These are phyloP conservation scores for Plasmodiophora brassicae DNA, from an alignment of 208 protist species.

Conservation along the genomic window DNA sequence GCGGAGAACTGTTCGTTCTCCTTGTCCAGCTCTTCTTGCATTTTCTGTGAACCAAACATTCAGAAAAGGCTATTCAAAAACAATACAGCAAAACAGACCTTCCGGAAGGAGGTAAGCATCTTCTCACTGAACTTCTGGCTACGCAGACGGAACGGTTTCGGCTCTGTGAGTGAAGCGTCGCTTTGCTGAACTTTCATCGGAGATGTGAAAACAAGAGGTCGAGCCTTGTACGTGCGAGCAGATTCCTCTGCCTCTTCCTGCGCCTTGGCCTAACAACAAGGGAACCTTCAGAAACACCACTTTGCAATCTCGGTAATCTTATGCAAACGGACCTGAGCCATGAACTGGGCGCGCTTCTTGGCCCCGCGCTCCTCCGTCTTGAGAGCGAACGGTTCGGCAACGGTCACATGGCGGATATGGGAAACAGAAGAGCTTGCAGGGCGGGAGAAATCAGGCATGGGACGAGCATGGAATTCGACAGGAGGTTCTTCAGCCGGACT, in stretches of 20 bases:
- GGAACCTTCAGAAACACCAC: too few species aligned
- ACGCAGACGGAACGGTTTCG: background rate
- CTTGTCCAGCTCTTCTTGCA: background rate
- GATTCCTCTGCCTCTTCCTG: background rate
- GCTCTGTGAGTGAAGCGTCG: background rate
- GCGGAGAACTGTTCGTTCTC: conserved; percentile 19
- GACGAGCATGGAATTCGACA: background rate
- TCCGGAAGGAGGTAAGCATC: background rate
- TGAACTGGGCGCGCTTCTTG: background rate
- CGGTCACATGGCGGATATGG: background rate
- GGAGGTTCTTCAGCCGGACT: background rate
- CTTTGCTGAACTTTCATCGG: background rate
- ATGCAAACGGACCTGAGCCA: background rate
- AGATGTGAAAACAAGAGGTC: background rate
- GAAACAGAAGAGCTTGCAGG: background rate
- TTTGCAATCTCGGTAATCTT: too few species aligned
- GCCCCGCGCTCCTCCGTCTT: background rate
- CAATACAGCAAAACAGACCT: background rate
- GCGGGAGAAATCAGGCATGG: conserved; percentile 1
- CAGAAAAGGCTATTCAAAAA: background rate
- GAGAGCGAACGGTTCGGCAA: background rate
- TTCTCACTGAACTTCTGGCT: background rate
- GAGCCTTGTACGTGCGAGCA: background rate
- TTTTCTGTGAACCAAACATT: background rate
- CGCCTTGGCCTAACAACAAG: too few species aligned